Base-by-base conservation (phyloP, 306 rosid species). In the Prosopis cineraria region DNA sequence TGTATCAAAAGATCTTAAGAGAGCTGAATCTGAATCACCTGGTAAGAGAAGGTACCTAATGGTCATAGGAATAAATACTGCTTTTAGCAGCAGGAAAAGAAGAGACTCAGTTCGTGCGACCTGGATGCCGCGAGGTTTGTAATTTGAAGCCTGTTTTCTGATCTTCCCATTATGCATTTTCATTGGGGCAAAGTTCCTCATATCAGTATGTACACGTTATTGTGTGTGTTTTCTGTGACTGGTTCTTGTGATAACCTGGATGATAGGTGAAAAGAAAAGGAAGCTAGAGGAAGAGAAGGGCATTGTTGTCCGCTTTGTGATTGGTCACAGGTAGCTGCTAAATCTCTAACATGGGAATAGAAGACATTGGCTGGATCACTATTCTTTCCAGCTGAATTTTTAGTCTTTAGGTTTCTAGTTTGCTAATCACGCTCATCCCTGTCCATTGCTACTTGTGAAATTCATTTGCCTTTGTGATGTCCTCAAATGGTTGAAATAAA, bases 231-330 rank as follows among this genome's bases (percentile, higher is more conserved):
- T 74, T 79, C 70, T 85, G 85, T 81, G 69, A 66, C 76, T 89
- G 58, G 27, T 84, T 80, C 73, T 81, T 70, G 43, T 79, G 77
- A 70, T 79, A 76, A 68, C 64, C 33, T 85, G 79, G 76, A 78
- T 70, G 84, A 81, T 52, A 95, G 98, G 98, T 43, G 98, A 95
- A 37, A 91, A 90, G 83, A 88, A 90, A 80, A 96, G 84, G 93
- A 93, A 81, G 89, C 91, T 93, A 25, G 99, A 95, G 89, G 98
- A 94, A 84, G 98, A 96, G 87, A 93, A 96, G 90, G 99, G 99
- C 74, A 91, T 93, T 70, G 85, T 96, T 59, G 80, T 85, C 16
- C 98, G 98, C 55, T 96, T 96, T 63, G 97, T 90, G 83, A 96
- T 96, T 70, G 99, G 99, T 72, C 99, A 96, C 82, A 86, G 99